Percentiles rank a stretch among this genome's conserved stretches.
Conservation (phyloP, 31 red algal species). For the Pterothamnion heteromorphum region DNA sequence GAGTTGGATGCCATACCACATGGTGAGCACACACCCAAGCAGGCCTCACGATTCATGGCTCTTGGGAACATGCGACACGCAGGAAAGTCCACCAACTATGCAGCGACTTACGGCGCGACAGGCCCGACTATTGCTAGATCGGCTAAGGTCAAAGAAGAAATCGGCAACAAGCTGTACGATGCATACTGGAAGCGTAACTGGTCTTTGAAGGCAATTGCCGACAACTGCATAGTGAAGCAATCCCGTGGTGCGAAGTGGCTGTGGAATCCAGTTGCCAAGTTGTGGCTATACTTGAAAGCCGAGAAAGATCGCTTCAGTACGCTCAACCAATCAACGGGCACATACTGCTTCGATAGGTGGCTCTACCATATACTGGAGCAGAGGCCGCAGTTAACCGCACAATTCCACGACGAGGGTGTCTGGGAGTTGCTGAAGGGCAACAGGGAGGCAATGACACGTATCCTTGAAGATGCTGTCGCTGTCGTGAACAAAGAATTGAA, state of each 20-base stretch:
- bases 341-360: background rate
- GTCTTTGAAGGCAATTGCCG: background rate
- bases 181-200: background rate
- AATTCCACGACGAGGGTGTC: background rate
- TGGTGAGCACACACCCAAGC: too few relatives aligned
- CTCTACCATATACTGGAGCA: background rate
- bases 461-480: background rate
- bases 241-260: background rate
- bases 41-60: too few relatives aligned
- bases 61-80: background rate
- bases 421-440: background rate
- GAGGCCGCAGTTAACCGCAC: background rate
- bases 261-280: background rate
- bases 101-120: background rate
- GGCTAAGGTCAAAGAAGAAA: background rate
- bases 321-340: background rate
- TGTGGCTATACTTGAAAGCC: background rate
- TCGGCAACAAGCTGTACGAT: background rate
- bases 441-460: background rate
- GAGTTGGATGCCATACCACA: too few relatives aligned
- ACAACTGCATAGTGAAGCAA: background rate
- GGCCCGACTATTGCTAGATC: background rate
- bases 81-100: background rate
- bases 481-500: background rate
- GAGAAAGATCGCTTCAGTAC: constrained; percentile 21